A percentile compares a stretch with the other conserved stretches of the same genome.
These are phyloP conservation scores for Trichosanthes truncata DNA, from an alignment of 306 rosid genomes.

Conservation along the genomic window DNA sequence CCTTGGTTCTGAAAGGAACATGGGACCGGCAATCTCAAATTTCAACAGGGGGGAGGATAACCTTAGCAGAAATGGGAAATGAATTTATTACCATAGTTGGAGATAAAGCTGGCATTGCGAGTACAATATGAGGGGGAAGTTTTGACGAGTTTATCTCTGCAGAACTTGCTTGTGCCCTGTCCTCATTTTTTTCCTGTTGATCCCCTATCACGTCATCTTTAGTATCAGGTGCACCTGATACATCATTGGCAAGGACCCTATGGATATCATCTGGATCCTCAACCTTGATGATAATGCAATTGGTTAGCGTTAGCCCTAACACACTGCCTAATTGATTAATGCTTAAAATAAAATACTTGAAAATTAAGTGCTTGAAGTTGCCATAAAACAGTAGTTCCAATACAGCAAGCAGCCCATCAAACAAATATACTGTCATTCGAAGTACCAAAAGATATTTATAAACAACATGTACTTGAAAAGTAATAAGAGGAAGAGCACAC, in stretches of 20 bases:
- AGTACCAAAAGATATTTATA: neutral
- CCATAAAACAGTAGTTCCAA: neutral
- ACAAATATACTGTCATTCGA: constrained; percentile 7
- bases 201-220: constrained; percentile 31
- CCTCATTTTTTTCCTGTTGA: constrained; percentile 35
- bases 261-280: constrained; percentile 76
- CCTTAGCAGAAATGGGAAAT: constrained; percentile 6
- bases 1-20: constrained; percentile 69
- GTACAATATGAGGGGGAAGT: constrained; percentile 74
- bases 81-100: constrained; percentile 79
- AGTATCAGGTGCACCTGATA: constrained; percentile 29
- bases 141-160: constrained; percentile 36
- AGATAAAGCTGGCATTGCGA: constrained; percentile 93
- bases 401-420: neutral
- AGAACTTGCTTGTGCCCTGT: constrained; percentile 43
- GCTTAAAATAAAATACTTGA: neutral
- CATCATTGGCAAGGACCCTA: constrained; percentile 49
- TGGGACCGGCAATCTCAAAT: constrained; percentile 6
- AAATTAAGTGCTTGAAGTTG: neutral
- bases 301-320: constrained; percentile 29
- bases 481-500: neutral
- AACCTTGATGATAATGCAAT: constrained; percentile 50
- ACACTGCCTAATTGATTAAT: neutral
- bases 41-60: constrained; percentile 16
- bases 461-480: neutral